Evolutionary conservation across 1,139 yeast genomes (phyloP).

Genomic region (Starmera stellimalicola): DNA sequence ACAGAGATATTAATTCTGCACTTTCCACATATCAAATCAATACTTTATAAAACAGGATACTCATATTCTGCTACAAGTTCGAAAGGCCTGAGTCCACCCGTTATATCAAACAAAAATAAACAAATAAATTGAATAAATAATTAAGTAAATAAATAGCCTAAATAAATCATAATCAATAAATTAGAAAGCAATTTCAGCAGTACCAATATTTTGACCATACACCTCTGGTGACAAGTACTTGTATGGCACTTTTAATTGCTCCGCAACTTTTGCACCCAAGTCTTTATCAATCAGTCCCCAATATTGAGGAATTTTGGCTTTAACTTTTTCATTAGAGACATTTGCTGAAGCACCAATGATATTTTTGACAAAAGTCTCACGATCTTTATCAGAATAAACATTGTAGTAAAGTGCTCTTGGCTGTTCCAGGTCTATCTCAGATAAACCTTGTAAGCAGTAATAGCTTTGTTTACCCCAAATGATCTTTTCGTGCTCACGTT

Average conservation of each 20-base stretch:
- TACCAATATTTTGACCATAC: constrained; percentile 20
- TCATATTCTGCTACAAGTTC: too few species aligned
- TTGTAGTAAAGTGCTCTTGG: constrained; percentile 33
- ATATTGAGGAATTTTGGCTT: constrained; percentile 29
- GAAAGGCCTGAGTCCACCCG: too few species aligned
- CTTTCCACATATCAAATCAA: too few species aligned
- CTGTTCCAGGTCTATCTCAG: constrained; percentile 35
- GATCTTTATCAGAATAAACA: constrained; percentile 26
- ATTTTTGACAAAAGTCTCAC: constrained; percentile 27
- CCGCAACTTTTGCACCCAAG: constrained; percentile 27
- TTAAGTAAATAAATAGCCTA: neutral
- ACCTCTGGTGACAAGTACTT: constrained; percentile 22
- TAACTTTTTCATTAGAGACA: constrained; percentile 22
- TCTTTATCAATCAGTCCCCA: constrained; percentile 30
- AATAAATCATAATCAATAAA: neutral
- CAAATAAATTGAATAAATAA: neutral
- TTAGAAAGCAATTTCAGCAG: neutral
- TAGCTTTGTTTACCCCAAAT: constrained; percentile 29
- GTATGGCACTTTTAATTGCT: constrained; percentile 25
- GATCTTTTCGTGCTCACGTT: constrained; percentile 26
- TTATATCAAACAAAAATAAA: too few species aligned
- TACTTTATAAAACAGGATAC: too few species aligned
- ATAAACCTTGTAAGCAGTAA: constrained; percentile 30
- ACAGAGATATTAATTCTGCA: too few species aligned
- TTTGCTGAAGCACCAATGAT: constrained; percentile 31